Evolutionary conservation across 176 grass and related monocot genomes (phyloP).

Genomic region (Juncus effusus): DNA sequence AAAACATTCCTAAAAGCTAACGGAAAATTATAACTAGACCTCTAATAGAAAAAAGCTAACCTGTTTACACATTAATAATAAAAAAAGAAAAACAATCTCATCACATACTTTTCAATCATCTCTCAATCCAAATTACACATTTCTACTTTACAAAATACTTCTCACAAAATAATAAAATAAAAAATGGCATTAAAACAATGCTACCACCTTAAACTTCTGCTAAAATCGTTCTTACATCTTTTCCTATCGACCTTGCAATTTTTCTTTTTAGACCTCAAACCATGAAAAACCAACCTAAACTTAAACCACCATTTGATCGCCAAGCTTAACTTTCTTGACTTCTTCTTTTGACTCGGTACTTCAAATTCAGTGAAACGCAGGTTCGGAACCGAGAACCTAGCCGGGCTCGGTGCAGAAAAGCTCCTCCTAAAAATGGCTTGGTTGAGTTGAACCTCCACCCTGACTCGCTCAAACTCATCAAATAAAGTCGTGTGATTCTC

Average conservation of each 20-base stretch:
- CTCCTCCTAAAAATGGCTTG: slow-evolving; percentile 61
- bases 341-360: slow-evolving; percentile 1
- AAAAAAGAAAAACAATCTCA: no score
- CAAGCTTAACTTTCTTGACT: slow-evolving; percentile 24
- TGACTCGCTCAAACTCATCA: slow-evolving; percentile 67
- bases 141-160: no score
- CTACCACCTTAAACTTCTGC: slow-evolving; percentile 22
- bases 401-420: slow-evolving; percentile 66
- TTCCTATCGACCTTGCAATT: neutral
- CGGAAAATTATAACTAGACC: no score
- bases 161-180: no score
- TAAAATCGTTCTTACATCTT: slow-evolving; percentile 8
- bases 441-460: slow-evolving; percentile 64
- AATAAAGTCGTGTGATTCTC: slow-evolving; percentile 53
- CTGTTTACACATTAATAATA: no score
- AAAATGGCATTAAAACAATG: slow-evolving; percentile 2
- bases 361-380: no score
- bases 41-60: no score
- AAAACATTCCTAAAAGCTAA: no score
- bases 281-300: slow-evolving; percentile 12
- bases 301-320: slow-evolving; percentile 32
- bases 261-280: slow-evolving; percentile 21
- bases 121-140: no score
- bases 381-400: slow-evolving; percentile 9
- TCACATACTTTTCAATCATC: no score